A percentile compares a stretch with the other conserved stretches of the same genome.
phyloP scores from a whole-genome alignment of 2,329 filamentous ascomycete genomes.

The Colletotrichum siamense region DNA sequence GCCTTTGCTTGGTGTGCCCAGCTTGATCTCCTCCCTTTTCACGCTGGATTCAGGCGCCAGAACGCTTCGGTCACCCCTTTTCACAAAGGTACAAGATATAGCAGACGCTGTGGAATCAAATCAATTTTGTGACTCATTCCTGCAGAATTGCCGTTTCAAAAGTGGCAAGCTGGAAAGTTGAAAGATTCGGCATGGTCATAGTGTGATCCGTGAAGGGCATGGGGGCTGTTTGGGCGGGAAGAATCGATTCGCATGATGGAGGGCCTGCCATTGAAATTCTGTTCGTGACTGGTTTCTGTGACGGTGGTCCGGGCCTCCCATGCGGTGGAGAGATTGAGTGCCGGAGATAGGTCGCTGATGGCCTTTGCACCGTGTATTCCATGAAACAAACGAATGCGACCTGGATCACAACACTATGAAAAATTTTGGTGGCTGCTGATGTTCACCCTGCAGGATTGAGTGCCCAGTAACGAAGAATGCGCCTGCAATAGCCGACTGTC shows the following conservation, averaged over 20 bases:
- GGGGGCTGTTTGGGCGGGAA: background rate
- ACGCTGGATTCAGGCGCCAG: background rate
- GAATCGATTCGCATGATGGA: background rate
- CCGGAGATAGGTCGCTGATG: accelerated
- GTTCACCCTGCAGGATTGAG: too few species aligned
- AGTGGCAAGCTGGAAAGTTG: background rate
- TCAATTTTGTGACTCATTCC: background rate
- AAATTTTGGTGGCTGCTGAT: too few species aligned
- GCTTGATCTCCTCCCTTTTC: background rate
- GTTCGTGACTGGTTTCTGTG: background rate
- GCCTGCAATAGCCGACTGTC: too few species aligned
- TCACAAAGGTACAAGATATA: background rate
- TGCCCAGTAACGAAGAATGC: too few species aligned
- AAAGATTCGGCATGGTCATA: background rate
- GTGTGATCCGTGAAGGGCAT: accelerated
- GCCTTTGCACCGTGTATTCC: accelerated
- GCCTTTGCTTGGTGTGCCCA: background rate
- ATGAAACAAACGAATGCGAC: accelerated
- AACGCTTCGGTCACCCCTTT: background rate
- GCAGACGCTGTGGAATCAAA: accelerated
- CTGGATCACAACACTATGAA: too few species aligned
- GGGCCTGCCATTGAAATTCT: accelerated
- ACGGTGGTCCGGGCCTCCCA: background rate
- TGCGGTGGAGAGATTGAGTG: background rate
- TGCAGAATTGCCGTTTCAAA: background rate